phyloP scores from a whole-genome alignment of 2,329 filamentous ascomycete genomes.

The Aaosphaeria pasadenensis region DNA sequence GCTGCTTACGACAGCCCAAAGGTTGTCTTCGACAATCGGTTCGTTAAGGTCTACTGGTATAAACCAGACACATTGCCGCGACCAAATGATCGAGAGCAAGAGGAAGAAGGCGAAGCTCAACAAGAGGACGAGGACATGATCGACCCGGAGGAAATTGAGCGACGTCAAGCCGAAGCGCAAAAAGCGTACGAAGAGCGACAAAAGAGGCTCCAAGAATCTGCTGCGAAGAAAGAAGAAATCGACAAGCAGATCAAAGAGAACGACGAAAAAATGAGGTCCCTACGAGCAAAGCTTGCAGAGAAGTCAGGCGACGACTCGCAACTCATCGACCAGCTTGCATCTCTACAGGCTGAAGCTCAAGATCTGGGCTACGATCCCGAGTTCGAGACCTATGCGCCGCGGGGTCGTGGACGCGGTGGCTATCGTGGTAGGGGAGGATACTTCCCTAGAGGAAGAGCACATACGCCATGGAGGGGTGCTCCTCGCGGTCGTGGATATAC shows the following conservation, averaged over 20 bases:
- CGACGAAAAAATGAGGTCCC: slow-evolving; percentile 60
- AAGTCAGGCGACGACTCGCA: slow-evolving; percentile 43
- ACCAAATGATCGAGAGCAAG: slow-evolving; percentile 5
- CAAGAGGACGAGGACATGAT: slow-evolving; percentile 57
- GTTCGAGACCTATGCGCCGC: slow-evolving; percentile 24
- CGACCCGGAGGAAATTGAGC: slow-evolving; percentile 67
- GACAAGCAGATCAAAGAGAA: slow-evolving; percentile 63
- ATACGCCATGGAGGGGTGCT: slow-evolving; percentile 41
- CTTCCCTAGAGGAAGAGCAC: slow-evolving; percentile 40
- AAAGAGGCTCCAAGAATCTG: slow-evolving; percentile 61
- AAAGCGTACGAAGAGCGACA: slow-evolving; percentile 64
- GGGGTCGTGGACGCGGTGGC: slow-evolving; percentile 22
- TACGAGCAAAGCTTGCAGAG: slow-evolving; percentile 62
- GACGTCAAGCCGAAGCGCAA: slow-evolving; percentile 70
- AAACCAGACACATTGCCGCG: slow-evolving; percentile 40
- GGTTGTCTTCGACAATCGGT: slow-evolving; percentile 79
- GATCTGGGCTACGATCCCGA: slow-evolving; percentile 66
- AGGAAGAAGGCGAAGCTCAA: slow-evolving; percentile 5
- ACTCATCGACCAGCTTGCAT: slow-evolving; percentile 68
- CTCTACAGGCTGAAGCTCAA: slow-evolving; percentile 70
- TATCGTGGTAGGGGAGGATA: slow-evolving; percentile 43
- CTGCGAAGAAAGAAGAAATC: slow-evolving; percentile 60
- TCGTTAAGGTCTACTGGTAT: slow-evolving; percentile 81
- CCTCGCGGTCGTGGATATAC: slow-evolving; percentile 42
- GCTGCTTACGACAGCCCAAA: slow-evolving; percentile 74